Percentiles rank a stretch among this genome's conserved stretches.
Conservation (phyloP, 352 stramenopile species). For the Blastocystis sp. region DNA sequence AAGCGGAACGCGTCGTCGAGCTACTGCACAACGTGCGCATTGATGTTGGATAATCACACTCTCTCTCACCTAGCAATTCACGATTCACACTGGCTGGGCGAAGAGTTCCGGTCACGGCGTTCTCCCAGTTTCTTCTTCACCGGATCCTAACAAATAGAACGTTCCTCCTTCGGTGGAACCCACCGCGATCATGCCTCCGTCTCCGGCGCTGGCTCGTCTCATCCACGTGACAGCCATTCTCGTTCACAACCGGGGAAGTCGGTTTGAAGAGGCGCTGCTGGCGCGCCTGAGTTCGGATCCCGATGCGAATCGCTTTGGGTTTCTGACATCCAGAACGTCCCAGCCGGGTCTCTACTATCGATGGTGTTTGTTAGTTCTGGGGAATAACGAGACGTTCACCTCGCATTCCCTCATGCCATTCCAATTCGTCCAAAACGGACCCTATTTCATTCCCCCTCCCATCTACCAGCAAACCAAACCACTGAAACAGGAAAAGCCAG, state of each 20-base stretch:
- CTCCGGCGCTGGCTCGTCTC: not conserved
- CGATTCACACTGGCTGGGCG: not conserved
- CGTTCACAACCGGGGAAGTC: constrained; percentile 21
- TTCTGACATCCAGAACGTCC: not conserved
- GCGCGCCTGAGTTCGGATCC: not conserved
- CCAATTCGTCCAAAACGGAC: not conserved
- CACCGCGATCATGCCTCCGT: not conserved
- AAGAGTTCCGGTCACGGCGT: not conserved
- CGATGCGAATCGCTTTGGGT: not conserved
- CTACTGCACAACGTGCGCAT: not conserved
- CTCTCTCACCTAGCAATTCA: too few species aligned
- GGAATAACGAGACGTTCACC: constrained; percentile 5
- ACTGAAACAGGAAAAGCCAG: too few species aligned
- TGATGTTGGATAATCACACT: too few species aligned
- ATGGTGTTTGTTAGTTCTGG: constrained; percentile 42
- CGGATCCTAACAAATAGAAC: not conserved
- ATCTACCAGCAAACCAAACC: constrained; percentile 3
- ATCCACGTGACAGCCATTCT: not conserved
- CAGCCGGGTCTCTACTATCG: constrained; percentile 4
- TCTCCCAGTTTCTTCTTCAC: not conserved
- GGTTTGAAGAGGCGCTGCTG: not conserved
- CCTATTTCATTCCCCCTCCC: constrained; percentile 23
- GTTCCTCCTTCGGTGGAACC: not conserved
- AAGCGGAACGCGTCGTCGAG: not conserved
- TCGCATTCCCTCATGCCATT: constrained; percentile 21